Base-by-base conservation (phyloP, 768 basidiomycete genomes). In the Naganishia onofrii region DNA sequence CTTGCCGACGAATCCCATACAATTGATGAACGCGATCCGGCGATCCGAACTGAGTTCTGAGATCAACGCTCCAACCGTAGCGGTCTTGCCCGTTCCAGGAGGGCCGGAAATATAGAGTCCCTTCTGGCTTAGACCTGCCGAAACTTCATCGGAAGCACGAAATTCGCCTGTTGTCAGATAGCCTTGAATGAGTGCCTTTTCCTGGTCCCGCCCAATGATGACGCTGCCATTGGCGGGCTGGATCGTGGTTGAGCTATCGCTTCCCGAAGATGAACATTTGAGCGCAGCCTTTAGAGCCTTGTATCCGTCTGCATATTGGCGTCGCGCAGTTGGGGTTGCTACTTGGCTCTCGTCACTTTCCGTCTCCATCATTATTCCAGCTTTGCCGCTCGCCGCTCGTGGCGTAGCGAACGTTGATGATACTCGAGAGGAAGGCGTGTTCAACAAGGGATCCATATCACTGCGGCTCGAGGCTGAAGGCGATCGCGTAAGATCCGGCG, bases 61-160 rank as follows among this genome's bases (percentile, higher is more conserved):
- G 3, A 76, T 78, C 21, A 81, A 53, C 13, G 75, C 74, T 46
- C 77, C 77, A 21, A 81, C 76, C 32, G 77, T 58, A 29, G 80
- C 81, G 15, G 81, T 82, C 75, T 82, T 99, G 10, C 96, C 95
- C 1, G 92, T 92, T 0, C 94, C 95, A 3, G 93, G 93, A 1
- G 92, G 87, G 10, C 95, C 95, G 10, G 93, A 94, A 65, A 97
- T 88, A 80, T 94, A 97, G 69, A 95, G 84, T 84, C 12, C 86
- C 83, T 3, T 73, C 53, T 10, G 71, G 71, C 0, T 66, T 66
- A 0, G 58, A 28, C 42, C 70, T 53, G 23, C 17, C 28, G 19
- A 6, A 26, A 10, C n/a, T 69, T 78, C 70, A 21, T 74, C 77
- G 1, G 72, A 74, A 31, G 75, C 76, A 23, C 54, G 29, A 26